Base-by-base conservation (phyloP, 768 basidiomycete genomes). In the Lentinula edodes region DNA sequence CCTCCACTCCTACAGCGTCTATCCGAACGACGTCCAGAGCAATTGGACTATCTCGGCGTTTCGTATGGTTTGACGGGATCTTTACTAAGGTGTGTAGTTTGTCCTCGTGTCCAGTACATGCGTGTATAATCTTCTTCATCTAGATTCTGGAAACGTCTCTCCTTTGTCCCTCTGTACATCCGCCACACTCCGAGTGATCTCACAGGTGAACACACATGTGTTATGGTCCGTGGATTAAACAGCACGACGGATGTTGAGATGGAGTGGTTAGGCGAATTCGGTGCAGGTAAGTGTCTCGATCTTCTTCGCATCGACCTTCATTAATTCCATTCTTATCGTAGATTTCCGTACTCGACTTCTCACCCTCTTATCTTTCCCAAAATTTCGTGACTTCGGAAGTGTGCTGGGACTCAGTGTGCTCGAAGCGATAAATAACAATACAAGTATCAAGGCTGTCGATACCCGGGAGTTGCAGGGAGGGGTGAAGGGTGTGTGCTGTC, bases 81-180 rank as follows among this genome's bases (percentile, higher is more conserved):
- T 64, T 79, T 98, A 1, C 81, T 98, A 43, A 79, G 89, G 88
- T 88, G 53, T 13, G 76, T 66, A 62, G 18, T 13, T 61, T 18
- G 20, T 58, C 39, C 20, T 39, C 36, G 28, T 34, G 12, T 18
- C 23, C 43, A 46, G 10, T 23, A 15, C 5, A n/a, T 43, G n/a
- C n/a, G 23, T 6, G 16, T 18, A 35, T 6, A 20, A 15, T 38
- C 12, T 42, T 43, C 45, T 18, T 56, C 53, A 15, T 18, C 15
- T 41, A 82, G 93, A 63, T 99, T 98, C 78, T 98, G 97, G 97
- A 98, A 98, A 74, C 85, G 93, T 20, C 87, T 89, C 1, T 91
- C 92, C 12, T 99, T 90, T 71, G 83, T 92, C 0, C 97, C 97
- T 0, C 78, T 98, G 13, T 98, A 98, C 69, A 74, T 98, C 35